Base-by-base conservation (phyloP, 2,329 filamentous ascomycete genomes). In the Hypoxylon sp. region DNA sequence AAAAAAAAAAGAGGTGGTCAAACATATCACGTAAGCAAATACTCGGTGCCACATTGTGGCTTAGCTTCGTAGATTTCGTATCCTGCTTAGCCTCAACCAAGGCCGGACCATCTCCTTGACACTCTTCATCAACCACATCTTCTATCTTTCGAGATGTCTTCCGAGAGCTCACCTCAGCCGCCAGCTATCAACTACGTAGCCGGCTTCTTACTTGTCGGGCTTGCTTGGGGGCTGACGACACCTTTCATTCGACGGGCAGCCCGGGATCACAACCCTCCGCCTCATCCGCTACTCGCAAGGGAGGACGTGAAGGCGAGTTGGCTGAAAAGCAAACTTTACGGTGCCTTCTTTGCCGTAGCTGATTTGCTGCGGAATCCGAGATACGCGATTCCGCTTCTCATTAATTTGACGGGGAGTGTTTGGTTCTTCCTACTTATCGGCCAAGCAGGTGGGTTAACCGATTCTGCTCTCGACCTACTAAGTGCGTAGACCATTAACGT, bases 361-460 rank as follows among this genome's bases (percentile, higher is more conserved):
- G 94, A 97, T 75, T 82, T 97, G 63, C 80, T 98, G 55, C 84
- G 86, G 63, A 94, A 94, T 71, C 94, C 94, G 34, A 86, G 88
- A 16, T 98, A 98, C 79, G 92, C 93, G 5, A 81, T 97, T 25
- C 95, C 95, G 19, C 80, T 98, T 71, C 80, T 97, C 55, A 80
- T 97, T 63, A 98, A 98, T 77, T 81, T 98, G 56, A 97, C 95
- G 2, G 95, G 95, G 29, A 97, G 93, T 75, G 86, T 97, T 59
- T 98, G 95, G 95, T 98, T 98, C 80, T 98, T 98, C 74, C 80
- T 98, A 71, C 83, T 98, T 70, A 95, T 98, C 80, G 95, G 95
- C 5, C 88, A 96, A 78, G 94, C 94, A 74, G 94, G 94, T 96
- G 80, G 73, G 91, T 85, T 63, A 27, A 54, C 27, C 29, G 2